Conservation (phyloP, 2,329 filamentous ascomycete species). For the Podosphaera xanthii region DNA sequence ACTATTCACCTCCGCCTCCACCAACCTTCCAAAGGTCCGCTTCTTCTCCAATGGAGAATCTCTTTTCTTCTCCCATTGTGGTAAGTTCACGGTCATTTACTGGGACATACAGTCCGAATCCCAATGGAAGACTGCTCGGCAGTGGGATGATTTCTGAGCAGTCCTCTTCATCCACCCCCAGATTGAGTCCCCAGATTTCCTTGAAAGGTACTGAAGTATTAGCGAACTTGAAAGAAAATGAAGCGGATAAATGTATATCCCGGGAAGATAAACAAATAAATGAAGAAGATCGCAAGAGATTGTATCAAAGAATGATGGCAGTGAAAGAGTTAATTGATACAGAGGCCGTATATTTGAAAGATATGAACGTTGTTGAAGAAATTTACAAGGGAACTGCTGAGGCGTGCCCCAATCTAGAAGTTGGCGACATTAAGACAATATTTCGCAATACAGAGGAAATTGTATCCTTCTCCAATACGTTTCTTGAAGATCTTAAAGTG, state of each 20-base stretch:
- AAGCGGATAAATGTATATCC: background rate
- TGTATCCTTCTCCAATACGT: conserved; percentile 60
- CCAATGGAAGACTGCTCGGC: no score
- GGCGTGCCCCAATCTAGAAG: conserved; percentile 54
- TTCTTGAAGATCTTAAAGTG: conserved; percentile 60
- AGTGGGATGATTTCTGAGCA: conserved; percentile 13
- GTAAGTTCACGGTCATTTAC: background rate
- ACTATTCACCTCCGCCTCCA: background rate
- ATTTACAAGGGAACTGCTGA: conserved; percentile 91
- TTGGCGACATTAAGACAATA: conserved; percentile 67
- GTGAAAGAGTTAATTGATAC: conserved; percentile 88
- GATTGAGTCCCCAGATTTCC: conserved; percentile 14
- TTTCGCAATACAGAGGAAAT: conserved; percentile 89
- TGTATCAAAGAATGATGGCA: conserved; percentile 60
- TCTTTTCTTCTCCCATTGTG: background rate
- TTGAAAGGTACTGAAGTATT: conserved; percentile 7
- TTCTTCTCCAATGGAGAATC: background rate
- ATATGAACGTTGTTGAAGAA: conserved; percentile 93
- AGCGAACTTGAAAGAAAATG: conserved; percentile 2
- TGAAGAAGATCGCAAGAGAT: conserved; percentile 40
- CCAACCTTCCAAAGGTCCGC: background rate
- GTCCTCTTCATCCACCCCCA: conserved; percentile 14
- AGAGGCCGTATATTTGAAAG: conserved; percentile 70
- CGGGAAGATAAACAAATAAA: conserved; percentile 21
- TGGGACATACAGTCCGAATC: background rate